Conservation (phyloP, 1,284 basidiomycete species). For the Ganoderma lucidum region DNA sequence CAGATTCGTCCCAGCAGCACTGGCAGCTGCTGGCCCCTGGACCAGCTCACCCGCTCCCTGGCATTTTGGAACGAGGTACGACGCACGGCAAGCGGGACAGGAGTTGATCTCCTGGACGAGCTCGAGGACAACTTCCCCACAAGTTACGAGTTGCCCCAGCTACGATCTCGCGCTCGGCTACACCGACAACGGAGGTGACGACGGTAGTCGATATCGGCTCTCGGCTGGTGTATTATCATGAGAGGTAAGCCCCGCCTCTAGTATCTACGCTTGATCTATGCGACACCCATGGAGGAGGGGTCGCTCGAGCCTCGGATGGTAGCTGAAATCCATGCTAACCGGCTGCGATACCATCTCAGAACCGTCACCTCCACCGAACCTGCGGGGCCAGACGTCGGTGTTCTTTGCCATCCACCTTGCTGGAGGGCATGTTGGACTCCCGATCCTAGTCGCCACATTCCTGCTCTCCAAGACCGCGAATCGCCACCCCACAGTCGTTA, state of each 20-base stretch:
- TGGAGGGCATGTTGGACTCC: conserved; percentile 44
- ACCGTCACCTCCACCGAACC: conserved; percentile 24
- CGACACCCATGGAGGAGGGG: neutral
- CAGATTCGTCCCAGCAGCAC: conserved; percentile 27
- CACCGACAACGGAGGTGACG: conserved; percentile 10
- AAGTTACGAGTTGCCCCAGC: conserved; percentile 21
- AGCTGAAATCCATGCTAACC: conserved; percentile 1
- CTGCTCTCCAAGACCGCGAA: conserved; percentile 39
- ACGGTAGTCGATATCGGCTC: neutral
- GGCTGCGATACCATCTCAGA: conserved; percentile 19
- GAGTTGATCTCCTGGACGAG: conserved; percentile 32
- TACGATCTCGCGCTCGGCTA: conserved; percentile 12
- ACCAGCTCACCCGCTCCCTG: conserved; percentile 14
- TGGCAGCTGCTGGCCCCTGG: conserved; percentile 27
- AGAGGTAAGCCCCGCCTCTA: conserved; percentile 18
- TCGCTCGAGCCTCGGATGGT: neutral
- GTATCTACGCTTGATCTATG: neutral
- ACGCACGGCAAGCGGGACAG: conserved; percentile 13
- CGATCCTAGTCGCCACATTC: conserved; percentile 42
- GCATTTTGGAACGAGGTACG: conserved; percentile 6
- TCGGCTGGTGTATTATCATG: conserved; percentile 11
- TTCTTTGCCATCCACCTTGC: conserved; percentile 39
- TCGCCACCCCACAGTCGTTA: conserved; percentile 42
- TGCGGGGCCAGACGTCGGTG: conserved; percentile 25
- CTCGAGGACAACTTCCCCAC: conserved; percentile 6